Evolutionary conservation across 2,329 filamentous ascomycete species (phyloP).

Genomic region (Didymosphaeria variabile): DNA sequence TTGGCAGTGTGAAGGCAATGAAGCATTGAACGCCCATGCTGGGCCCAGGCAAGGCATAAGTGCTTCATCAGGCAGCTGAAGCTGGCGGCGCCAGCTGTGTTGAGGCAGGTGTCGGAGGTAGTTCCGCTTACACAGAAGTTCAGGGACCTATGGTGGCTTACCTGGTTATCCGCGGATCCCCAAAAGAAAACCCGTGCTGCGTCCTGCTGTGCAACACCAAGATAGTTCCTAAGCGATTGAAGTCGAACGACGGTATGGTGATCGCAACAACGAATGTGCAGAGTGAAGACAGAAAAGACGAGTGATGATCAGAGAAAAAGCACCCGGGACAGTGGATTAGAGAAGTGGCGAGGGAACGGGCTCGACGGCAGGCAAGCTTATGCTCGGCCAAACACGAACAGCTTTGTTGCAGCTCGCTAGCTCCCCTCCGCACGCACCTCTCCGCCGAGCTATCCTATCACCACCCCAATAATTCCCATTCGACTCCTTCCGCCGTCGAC

Average conservation of each 20-base stretch:
- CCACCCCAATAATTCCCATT: neutral
- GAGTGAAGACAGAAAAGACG: neutral
- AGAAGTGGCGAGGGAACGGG: slow-evolving; percentile 8
- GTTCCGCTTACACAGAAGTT: slow-evolving; percentile 13
- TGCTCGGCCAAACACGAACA: slow-evolving; percentile 1
- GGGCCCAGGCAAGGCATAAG: slow-evolving; percentile 12
- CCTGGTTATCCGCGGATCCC: too few species aligned
- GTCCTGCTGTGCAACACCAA: slow-evolving; percentile 3
- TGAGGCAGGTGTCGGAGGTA: slow-evolving; percentile 10
- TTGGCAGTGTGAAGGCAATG: slow-evolving; percentile 15
- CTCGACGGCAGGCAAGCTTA: slow-evolving; percentile 12
- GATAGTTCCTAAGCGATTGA: neutral
- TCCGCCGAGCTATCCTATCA: neutral
- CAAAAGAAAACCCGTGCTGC: neutral
- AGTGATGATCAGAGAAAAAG: neutral
- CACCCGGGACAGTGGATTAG: neutral
- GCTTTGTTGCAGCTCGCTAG: slow-evolving; percentile 4
- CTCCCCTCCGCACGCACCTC: neutral
- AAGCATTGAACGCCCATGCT: slow-evolving; percentile 13
- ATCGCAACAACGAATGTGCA: slow-evolving; percentile 4
- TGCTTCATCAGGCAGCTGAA: slow-evolving; percentile 12
- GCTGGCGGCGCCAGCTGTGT: neutral
- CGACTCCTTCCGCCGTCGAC: neutral
- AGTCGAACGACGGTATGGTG: neutral
- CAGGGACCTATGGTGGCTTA: neutral